Conservation (phyloP, 768 basidiomycete species). For the Collybia nuda region DNA sequence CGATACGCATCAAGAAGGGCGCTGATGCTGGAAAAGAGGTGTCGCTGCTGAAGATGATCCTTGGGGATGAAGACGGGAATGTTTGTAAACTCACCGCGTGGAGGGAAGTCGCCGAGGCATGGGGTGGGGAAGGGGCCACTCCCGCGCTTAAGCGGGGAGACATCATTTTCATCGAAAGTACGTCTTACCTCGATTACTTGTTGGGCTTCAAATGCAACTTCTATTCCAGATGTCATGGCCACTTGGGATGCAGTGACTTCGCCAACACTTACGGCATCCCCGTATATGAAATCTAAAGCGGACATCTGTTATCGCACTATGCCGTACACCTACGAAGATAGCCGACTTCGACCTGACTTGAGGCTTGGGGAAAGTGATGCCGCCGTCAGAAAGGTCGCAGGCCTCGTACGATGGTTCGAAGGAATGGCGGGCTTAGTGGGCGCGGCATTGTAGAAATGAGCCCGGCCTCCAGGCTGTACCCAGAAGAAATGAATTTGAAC, state of each 20-base stretch:
- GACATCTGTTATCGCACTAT: conserved; percentile 81
- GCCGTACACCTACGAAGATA: conserved; percentile 61
- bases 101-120: conserved; percentile 72
- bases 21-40: conserved; percentile 69
- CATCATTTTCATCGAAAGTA: conserved; percentile 69
- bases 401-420: conserved; percentile 72
- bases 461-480: no score
- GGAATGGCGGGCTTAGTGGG: conserved; percentile 58
- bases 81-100: conserved; percentile 77
- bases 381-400: conserved; percentile 63
- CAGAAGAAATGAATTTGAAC: no score
- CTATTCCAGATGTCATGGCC: conserved; percentile 49
- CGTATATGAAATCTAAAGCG: conserved; percentile 57
- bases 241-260: conserved; percentile 43
- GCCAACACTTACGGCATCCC: conserved; percentile 64
- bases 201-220: conserved; percentile 1
- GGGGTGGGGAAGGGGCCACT: conserved; percentile 51
- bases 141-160: conserved; percentile 66
- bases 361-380: conserved; percentile 70
- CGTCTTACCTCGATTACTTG: conserved; percentile 20
- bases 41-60: conserved; percentile 63
- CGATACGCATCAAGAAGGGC: conserved; percentile 67
- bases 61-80: conserved; percentile 70
- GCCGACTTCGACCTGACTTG: conserved; percentile 66
- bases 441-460: no score